These are phyloP conservation scores for Cephalotrichum gorgonifer DNA, from an alignment of 2,329 filamentous ascomycete genomes.

Conservation along the genomic window DNA sequence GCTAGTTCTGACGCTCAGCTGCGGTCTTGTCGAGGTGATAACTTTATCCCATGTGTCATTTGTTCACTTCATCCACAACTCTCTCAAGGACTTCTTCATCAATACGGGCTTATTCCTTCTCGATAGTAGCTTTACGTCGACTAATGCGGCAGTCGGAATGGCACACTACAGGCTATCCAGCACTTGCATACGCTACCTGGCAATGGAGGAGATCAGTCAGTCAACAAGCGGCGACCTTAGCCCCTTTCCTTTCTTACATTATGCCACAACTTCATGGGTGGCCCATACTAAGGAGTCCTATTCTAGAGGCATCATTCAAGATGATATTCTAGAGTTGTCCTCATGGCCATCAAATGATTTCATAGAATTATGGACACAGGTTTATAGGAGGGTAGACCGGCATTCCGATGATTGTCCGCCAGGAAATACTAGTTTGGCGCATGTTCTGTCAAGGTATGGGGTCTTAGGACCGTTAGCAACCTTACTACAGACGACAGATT, in stretches of 20 bases:
- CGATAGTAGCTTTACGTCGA: conserved; percentile 2
- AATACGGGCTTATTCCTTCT: conserved; percentile 11
- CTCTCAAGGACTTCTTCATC: conserved; percentile 21
- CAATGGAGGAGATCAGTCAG: neutral
- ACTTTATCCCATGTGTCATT: conserved; percentile 1
- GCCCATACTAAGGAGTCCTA: neutral
- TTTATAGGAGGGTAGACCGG: neutral
- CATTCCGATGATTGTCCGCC: conserved; percentile 1
- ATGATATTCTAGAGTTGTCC: neutral
- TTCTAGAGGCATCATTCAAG: neutral
- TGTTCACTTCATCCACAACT: conserved; percentile 23
- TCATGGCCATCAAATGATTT: neutral
- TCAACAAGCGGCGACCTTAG: neutral
- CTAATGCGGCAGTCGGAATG: conserved; percentile 5
- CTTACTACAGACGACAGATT: too few species aligned
- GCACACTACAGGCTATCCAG: conserved; percentile 13
- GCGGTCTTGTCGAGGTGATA: conserved; percentile 17
- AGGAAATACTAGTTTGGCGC: neutral
- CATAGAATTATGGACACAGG: neutral
- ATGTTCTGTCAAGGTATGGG: neutral
- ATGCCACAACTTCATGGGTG: neutral
- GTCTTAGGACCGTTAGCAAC: neutral
- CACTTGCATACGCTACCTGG: conserved; percentile 11
- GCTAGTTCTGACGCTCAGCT: conserved; percentile 13
- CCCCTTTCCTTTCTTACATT: neutral